Base-by-base conservation (phyloP, 164 flowering plant species). In the Hamamelis virginiana region DNA sequence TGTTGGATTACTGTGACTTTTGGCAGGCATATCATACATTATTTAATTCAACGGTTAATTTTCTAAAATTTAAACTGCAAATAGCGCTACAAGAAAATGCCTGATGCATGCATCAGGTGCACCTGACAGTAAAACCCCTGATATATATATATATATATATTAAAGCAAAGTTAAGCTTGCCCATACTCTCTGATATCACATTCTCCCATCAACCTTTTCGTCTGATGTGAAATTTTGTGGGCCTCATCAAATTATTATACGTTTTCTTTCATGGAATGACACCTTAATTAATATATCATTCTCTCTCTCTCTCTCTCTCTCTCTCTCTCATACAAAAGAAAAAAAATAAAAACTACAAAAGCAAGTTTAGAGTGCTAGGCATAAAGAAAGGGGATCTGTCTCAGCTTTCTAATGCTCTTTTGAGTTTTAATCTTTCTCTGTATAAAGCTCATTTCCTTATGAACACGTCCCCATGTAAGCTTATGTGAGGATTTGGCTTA, bases 161-260 rank as follows among this genome's bases (percentile, higher is more conserved):
- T n/a, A n/a, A 76, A 64, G 78, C 62, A 76, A 77, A 78, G 77
- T 63, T 50, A 74, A 74, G 74, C 48, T 80, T 82, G 84, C 89
- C 87, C 93, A 83, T 84, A 56, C 87, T 77, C 87, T 77, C 82
- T 81, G 75, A 71, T 82, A 76, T 85, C 90, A 88, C 85, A 77
- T 76, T 80, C 83, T 74, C 84, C 86, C 78, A 78, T 77, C 72
- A 72, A 72, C 72, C 72, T 85, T 87, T 83, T 80, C 70, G 45
- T 74, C 81, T 75, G 84, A 83, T 79, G 72, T 69, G 77, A 80
- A 76, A 70, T 64, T 78, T 74, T 78, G 81, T 83, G 87, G 85
- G 77, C 59, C 76, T 66, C 28, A 53, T 66, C 72, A 67, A 55
- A 71, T 72, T 82, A 66, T 75, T 71, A 53, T 74, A 65, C 12